Conservation (phyloP, 768 basidiomycete genomes). For the Polyporus arcularius region DNA sequence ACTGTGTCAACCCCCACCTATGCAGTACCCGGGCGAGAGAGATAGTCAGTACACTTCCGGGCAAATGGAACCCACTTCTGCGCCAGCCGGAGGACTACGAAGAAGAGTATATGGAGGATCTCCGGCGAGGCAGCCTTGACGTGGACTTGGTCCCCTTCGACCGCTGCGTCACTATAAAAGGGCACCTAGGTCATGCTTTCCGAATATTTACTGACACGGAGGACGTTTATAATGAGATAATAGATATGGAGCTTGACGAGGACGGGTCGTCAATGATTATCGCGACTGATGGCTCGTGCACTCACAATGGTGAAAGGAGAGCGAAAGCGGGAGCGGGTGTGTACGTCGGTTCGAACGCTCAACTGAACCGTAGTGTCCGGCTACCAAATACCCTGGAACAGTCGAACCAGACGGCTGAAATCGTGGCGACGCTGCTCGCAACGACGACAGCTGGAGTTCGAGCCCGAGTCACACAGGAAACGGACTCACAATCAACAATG, state of each 20-base stretch:
- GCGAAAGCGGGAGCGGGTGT: too few species aligned
- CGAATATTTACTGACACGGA: background rate
- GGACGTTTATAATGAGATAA: background rate
- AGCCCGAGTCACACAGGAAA: too few species aligned
- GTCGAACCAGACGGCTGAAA: too few species aligned
- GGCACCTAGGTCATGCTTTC: background rate
- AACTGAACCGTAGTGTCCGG: too few species aligned
- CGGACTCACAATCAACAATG: too few species aligned
- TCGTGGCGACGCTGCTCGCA: too few species aligned
- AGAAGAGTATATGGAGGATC: background rate
- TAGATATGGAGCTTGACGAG: background rate
- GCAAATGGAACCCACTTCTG: background rate
- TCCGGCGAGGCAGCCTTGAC: background rate
- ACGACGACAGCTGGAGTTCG: too few species aligned
- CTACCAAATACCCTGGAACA: too few species aligned
- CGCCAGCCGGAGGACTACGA: constrained; percentile 4
- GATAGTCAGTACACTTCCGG: background rate
- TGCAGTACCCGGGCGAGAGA: background rate
- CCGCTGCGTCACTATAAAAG: background rate
- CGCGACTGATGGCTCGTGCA: too few species aligned
- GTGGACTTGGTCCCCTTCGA: background rate
- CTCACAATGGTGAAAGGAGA: too few species aligned
- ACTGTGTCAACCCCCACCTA: background rate
- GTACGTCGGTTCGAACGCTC: too few species aligned
- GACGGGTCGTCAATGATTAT: too few species aligned